These are phyloP conservation scores for Aspergillus saccharolyticus DNA, from an alignment of 495 filamentous ascomycete genomes.

Conservation along the genomic window DNA sequence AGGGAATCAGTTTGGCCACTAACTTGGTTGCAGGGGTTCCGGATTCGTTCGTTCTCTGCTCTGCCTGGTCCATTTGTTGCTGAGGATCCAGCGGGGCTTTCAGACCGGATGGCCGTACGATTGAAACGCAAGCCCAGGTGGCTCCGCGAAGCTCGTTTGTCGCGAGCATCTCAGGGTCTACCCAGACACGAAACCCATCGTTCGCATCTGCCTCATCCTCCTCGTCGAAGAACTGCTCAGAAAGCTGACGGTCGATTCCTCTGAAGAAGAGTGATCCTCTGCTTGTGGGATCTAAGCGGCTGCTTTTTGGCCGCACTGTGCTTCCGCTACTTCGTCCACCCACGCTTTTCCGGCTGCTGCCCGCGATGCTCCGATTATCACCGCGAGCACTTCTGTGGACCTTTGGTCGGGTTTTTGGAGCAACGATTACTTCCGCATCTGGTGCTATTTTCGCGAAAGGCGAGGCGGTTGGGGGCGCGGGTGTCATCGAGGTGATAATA, in stretches of 20 bases:
- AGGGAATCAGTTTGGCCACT: slow-evolving; percentile 66
- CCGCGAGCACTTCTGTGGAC: slow-evolving; percentile 47
- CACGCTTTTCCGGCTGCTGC: slow-evolving; percentile 62
- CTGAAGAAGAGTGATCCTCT: slow-evolving; percentile 68
- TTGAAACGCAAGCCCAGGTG: slow-evolving; percentile 65
- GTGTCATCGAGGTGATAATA: slow-evolving; percentile 70
- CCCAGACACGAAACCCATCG: slow-evolving; percentile 72
- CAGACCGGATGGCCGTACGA: slow-evolving; percentile 75
- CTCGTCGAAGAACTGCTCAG: slow-evolving; percentile 68
- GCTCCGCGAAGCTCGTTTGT: slow-evolving; percentile 66
- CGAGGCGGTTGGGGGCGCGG: slow-evolving; percentile 59
- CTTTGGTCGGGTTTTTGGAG: slow-evolving; percentile 75
- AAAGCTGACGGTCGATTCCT: slow-evolving; percentile 62
- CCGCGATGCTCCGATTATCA: slow-evolving; percentile 68
- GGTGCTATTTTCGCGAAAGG: slow-evolving; percentile 88
- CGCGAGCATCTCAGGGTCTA: slow-evolving; percentile 69
- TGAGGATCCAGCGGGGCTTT: slow-evolving; percentile 71
- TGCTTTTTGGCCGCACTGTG: slow-evolving; percentile 56
- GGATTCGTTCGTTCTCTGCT: slow-evolving; percentile 49
- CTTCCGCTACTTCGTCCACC: slow-evolving; percentile 66
- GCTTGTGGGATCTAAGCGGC: slow-evolving; percentile 52
- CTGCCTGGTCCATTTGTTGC: slow-evolving; percentile 58
- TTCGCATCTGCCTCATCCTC: slow-evolving; percentile 43
- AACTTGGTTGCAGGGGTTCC: slow-evolving; percentile 62
- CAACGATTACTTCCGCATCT: slow-evolving; percentile 94